Conservation (phyloP, 2,329 filamentous ascomycete species). For the Onygenales sp. region DNA sequence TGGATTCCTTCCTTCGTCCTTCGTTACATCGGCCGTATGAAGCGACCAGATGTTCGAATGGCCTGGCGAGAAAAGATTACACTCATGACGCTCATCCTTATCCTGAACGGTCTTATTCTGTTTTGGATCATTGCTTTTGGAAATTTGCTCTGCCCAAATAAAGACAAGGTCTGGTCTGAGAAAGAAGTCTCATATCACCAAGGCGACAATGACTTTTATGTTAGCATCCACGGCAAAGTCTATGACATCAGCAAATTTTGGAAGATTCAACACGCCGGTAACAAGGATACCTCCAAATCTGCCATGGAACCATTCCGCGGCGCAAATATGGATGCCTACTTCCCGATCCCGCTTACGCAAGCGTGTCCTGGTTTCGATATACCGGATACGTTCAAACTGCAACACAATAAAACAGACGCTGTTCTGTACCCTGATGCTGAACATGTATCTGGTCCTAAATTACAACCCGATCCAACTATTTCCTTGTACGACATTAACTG, state of each 20-base stretch:
- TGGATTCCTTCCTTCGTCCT: conserved; percentile 88
- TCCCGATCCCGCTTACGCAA: conserved; percentile 63
- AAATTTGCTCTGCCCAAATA: conserved; percentile 77
- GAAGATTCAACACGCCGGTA: conserved; percentile 74
- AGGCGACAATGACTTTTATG: conserved; percentile 70
- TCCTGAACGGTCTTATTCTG: conserved; percentile 72
- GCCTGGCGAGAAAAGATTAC: conserved; percentile 95
- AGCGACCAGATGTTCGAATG: conserved; percentile 90
- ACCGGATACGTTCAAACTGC: conserved; percentile 38
- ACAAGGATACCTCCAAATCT: conserved; percentile 40
- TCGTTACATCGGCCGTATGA: conserved; percentile 82
- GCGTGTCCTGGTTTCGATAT: conserved; percentile 67
- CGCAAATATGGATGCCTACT: conserved; percentile 72
- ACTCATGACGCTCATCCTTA: conserved; percentile 65
- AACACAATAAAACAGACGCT: conserved; percentile 58
- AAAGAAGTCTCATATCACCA: conserved; percentile 62
- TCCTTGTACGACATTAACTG: conserved; percentile 57
- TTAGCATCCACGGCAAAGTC: conserved; percentile 77
- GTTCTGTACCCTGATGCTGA: conserved; percentile 44
- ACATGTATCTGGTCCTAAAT: conserved; percentile 60
- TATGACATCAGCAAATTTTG: conserved; percentile 91
- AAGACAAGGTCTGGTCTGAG: conserved; percentile 75
- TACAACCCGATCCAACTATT: conserved; percentile 46
- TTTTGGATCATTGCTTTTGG: conserved; percentile 93
- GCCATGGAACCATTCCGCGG: conserved; percentile 74